Conservation (phyloP, 176 grass and related monocot genomes). For the Elymus sibiricus region DNA sequence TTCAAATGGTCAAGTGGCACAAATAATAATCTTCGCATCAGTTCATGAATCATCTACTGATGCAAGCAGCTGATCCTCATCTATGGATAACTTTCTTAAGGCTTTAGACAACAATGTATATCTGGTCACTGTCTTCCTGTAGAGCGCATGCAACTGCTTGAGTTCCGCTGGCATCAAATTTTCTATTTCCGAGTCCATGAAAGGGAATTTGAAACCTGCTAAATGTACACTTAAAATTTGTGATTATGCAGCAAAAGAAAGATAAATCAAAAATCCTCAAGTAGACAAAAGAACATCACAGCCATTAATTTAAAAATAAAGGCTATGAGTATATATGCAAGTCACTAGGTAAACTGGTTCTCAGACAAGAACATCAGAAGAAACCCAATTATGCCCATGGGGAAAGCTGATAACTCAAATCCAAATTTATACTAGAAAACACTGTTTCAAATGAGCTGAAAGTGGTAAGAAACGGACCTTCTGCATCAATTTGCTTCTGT, state of each 20-base stretch:
- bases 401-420: not conserved
- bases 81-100: constrained; percentile 53
- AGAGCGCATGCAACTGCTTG: constrained; percentile 61
- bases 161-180: constrained; percentile 53
- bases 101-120: constrained; percentile 61
- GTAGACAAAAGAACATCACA: not conserved
- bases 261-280: not conserved
- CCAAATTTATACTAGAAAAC: not conserved
- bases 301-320: not conserved
- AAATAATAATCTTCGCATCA: constrained; percentile 15
- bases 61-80: constrained; percentile 58
- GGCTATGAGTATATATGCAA: not conserved
- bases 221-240: not conserved
- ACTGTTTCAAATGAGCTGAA: not conserved
- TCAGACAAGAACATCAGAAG: not conserved
- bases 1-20: not conserved
- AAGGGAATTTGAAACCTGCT: constrained; percentile 58
- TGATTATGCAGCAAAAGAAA: not conserved
- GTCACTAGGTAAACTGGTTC: not conserved
- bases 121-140: constrained; percentile 61
- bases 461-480: constrained; percentile 32
- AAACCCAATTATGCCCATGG: not conserved
- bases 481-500: constrained; percentile 31
- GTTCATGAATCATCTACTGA: constrained; percentile 28
- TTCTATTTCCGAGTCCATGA: constrained; percentile 62